phyloP scores from a whole-genome alignment of 1,284 basidiomycete species.

The Pseudozyma sp. region DNA sequence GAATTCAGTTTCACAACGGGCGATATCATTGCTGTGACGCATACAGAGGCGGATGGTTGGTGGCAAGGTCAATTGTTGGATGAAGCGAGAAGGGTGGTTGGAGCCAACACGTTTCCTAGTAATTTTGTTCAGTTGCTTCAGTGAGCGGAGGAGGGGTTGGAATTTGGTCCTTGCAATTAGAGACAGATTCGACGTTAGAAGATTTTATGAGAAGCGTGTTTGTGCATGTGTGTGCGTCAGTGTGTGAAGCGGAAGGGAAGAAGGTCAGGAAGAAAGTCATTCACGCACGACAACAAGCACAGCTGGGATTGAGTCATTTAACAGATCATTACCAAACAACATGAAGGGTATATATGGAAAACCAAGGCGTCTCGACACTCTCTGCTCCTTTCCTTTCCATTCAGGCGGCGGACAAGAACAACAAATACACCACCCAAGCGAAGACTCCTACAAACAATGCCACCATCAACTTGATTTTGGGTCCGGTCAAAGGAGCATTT shows the following conservation, averaged over 20 bases:
- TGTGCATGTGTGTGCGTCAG: too few species aligned
- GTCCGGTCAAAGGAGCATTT: constrained; percentile 60
- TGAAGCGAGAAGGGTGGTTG: constrained; percentile 81
- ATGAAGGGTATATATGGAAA: not conserved
- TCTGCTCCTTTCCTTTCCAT: not conserved
- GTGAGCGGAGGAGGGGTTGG: constrained; percentile 10
- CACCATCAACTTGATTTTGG: constrained; percentile 47
- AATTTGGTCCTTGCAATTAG: constrained; percentile 2
- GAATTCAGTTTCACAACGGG: constrained; percentile 88
- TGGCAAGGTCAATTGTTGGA: constrained; percentile 87
- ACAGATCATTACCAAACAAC: too few species aligned
- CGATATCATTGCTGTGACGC: constrained; percentile 91
- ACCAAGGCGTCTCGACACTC: too few species aligned
- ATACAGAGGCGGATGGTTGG: constrained; percentile 93
- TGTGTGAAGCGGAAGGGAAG: too few species aligned
- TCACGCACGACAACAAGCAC: too few species aligned
- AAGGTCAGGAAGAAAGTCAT: too few species aligned
- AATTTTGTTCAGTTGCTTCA: constrained; percentile 79
- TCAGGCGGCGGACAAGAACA: constrained; percentile 10
- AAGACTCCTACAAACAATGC: constrained; percentile 55
- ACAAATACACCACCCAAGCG: constrained; percentile 28
- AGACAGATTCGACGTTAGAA: not conserved
- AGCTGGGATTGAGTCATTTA: too few species aligned
- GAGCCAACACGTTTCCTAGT: constrained; percentile 88
- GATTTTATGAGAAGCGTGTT: not conserved